Conservation (phyloP, 2,329 filamentous ascomycete genomes). For the Fusarium sp. region DNA sequence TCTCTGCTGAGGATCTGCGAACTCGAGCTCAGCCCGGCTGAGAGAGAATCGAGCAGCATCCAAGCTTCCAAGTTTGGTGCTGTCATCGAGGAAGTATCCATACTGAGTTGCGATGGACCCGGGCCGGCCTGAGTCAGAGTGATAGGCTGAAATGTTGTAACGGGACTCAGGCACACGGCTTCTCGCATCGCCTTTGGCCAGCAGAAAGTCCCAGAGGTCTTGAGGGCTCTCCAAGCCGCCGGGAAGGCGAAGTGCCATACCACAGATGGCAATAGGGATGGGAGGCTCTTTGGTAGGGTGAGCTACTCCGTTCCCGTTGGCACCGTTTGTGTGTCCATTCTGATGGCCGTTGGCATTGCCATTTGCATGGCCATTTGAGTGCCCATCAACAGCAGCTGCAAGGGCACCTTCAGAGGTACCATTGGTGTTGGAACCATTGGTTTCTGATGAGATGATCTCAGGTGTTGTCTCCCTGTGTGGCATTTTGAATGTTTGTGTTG, state of each 20-base stretch:
- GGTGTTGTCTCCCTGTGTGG: no score
- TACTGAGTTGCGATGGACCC: slow-evolving; percentile 40
- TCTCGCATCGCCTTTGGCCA: slow-evolving; percentile 42
- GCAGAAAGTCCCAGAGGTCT: slow-evolving; percentile 47
- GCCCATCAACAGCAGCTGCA: no score
- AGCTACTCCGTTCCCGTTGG: neutral
- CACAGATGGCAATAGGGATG: slow-evolving; percentile 46
- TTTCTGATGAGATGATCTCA: no score
- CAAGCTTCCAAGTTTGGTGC: slow-evolving; percentile 44
- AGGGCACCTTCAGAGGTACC: neutral
- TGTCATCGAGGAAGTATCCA: slow-evolving; percentile 51
- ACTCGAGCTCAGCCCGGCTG: slow-evolving; percentile 48
- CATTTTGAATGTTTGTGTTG: no score
- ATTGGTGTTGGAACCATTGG: neutral
- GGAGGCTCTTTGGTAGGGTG: neutral
- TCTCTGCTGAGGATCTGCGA: slow-evolving; percentile 55
- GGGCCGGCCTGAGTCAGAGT: slow-evolving; percentile 32
- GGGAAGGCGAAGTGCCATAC: slow-evolving; percentile 47
- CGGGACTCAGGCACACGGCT: slow-evolving; percentile 37
- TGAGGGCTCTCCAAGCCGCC: slow-evolving; percentile 39
- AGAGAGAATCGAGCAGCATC: slow-evolving; percentile 51
- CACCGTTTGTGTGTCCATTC: neutral
- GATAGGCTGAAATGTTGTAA: slow-evolving; percentile 40
- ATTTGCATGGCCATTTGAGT: neutral
- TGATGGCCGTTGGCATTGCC: neutral